Conservation (phyloP, 352 stramenopile species). For the Thalassiosira exigua region DNA sequence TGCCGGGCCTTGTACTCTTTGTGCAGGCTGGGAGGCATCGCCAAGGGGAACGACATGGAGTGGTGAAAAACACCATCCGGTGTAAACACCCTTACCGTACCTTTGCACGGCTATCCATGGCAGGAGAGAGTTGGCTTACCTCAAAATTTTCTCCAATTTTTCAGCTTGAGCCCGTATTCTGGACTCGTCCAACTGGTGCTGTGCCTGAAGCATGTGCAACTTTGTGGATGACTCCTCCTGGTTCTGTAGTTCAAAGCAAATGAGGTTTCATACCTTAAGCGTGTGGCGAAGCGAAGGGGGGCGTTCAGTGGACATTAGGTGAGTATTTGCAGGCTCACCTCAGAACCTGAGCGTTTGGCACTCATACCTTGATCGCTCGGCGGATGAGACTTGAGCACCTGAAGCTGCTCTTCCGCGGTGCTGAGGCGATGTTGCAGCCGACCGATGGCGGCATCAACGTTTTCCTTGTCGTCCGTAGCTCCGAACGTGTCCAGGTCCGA, state of each 20-base stretch:
- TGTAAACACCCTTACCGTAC: too few relatives aligned
- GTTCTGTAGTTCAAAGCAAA: too few relatives aligned
- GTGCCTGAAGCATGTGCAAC: conserved; percentile 32
- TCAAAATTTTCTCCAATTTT: conserved; percentile 46
- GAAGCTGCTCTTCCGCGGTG: conserved; percentile 38
- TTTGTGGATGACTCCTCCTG: conserved; percentile 21
- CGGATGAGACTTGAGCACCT: conserved; percentile 6
- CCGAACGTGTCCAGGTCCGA: background rate
- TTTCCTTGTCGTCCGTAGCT: conserved; percentile 17
- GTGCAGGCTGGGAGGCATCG: too few relatives aligned
- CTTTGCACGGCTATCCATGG: too few relatives aligned
- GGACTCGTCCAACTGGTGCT: conserved; percentile 23
- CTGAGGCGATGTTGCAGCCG: conserved; percentile 28
- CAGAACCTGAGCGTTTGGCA: background rate
- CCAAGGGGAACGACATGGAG: too few relatives aligned
- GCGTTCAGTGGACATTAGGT: too few relatives aligned
- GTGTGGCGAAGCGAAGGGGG: too few relatives aligned
- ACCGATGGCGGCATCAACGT: conserved; percentile 15
- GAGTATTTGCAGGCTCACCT: too few relatives aligned
- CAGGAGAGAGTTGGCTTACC: too few relatives aligned
- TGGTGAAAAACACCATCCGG: too few relatives aligned
- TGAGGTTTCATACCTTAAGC: too few relatives aligned
- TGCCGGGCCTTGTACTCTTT: conserved; percentile 43
- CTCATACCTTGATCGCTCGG: background rate
- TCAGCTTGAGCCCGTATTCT: conserved; percentile 36